phyloP scores from a whole-genome alignment of 257 asterid genomes.

The Ocimum tenuiflorum region DNA sequence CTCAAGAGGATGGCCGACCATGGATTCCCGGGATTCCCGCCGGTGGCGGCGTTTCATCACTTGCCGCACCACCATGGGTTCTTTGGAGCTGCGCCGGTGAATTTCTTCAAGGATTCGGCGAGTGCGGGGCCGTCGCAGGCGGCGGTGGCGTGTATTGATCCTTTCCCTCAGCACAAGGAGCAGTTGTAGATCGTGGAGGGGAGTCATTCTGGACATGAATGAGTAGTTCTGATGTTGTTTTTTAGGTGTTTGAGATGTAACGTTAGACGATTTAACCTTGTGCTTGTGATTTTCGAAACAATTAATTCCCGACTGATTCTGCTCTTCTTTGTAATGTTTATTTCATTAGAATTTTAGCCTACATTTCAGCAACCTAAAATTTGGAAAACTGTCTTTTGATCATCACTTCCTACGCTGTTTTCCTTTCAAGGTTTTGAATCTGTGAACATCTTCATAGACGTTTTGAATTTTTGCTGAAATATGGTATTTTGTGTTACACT shows the following conservation, averaged over 20 bases:
- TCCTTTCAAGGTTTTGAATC: no score
- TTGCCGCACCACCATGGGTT: conserved; percentile 48
- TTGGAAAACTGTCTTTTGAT: no score
- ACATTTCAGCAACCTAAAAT: background rate
- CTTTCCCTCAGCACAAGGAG: conserved; percentile 46
- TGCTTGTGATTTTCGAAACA: conserved; percentile 8
- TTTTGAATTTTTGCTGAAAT: no score
- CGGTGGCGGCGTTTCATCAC: conserved; percentile 35
- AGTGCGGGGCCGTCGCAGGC: conserved; percentile 47
- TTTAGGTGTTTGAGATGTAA: conserved; percentile 16
- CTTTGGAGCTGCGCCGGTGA: conserved; percentile 40
- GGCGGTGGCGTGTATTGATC: conserved; percentile 28
- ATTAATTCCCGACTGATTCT: background rate
- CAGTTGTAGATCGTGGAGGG: conserved; percentile 16
- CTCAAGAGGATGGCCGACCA: conserved; percentile 49
- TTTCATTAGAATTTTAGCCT: background rate
- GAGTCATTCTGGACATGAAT: background rate
- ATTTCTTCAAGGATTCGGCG: conserved; percentile 40
- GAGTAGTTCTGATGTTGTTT: background rate
- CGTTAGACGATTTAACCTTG: conserved; percentile 12
- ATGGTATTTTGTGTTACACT: no score
- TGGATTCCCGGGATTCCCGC: conserved; percentile 23
- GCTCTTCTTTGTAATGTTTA: background rate
- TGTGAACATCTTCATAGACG: no score
- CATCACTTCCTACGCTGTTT: no score